phyloP scores from a whole-genome alignment of 352 stramenopile species.

The Pythium volutum region DNA sequence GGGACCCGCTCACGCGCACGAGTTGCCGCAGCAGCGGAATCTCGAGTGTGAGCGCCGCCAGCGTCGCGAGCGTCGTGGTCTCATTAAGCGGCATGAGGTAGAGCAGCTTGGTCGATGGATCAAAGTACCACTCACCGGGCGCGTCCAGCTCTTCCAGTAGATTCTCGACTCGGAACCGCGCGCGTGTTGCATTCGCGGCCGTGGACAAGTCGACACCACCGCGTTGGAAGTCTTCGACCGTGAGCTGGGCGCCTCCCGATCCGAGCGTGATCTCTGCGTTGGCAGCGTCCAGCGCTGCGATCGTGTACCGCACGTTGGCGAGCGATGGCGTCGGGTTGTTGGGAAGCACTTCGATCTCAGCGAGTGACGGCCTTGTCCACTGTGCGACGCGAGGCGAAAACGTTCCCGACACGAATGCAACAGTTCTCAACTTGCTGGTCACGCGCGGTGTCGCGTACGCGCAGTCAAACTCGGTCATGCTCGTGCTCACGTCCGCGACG shows the following conservation, averaged over 20 bases:
- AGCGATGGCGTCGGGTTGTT: conserved; percentile 21
- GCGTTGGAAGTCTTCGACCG: conserved; percentile 35
- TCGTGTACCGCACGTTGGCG: conserved; percentile 43
- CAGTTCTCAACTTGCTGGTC: not conserved
- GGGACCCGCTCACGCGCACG: conserved; percentile 52
- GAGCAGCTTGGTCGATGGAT: conserved; percentile 37
- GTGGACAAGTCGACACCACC: conserved; percentile 27
- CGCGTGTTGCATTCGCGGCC: not conserved
- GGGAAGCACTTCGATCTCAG: conserved; percentile 37
- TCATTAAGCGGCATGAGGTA: conserved; percentile 58
- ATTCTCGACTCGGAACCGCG: conserved; percentile 61
- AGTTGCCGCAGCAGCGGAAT: conserved; percentile 63
- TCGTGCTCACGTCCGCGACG: not conserved
- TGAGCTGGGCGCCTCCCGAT: conserved; percentile 53
- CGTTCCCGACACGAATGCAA: conserved; percentile 32
- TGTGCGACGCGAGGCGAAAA: conserved; percentile 41
- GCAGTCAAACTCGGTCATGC: conserved; percentile 34
- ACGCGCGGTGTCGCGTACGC: conserved; percentile 25
- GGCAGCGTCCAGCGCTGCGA: conserved; percentile 27
- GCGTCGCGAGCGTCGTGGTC: conserved; percentile 17
- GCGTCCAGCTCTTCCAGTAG: conserved; percentile 57
- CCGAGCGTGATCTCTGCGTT: conserved; percentile 31
- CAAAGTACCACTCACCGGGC: conserved; percentile 68
- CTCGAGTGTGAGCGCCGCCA: conserved; percentile 38
- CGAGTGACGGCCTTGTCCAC: conserved; percentile 33